These are phyloP conservation scores for Cryptosporidium sp. DNA, from an alignment of 169 alveolate genomes.

Conservation along the genomic window DNA sequence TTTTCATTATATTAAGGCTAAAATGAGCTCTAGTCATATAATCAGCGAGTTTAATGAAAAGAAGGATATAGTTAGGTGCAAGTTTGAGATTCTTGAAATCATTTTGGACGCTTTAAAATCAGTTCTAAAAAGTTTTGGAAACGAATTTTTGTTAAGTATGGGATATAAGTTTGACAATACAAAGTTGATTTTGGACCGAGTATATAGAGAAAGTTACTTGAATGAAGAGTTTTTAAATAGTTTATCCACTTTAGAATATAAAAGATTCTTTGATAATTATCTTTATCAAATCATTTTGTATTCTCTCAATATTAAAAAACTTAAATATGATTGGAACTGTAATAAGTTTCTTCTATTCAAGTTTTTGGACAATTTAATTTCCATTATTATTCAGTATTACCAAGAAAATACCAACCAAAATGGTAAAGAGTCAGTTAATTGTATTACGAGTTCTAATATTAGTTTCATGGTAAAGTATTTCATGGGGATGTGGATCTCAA, in stretches of 20 bases:
- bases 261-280: slow-evolving; percentile 4
- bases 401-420: not conserved
- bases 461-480: not conserved
- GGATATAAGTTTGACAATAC: slow-evolving; percentile 59
- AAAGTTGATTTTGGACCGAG: slow-evolving; percentile 11
- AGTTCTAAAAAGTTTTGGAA: slow-evolving; percentile 31
- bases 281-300: slow-evolving; percentile 18
- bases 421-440: too few species aligned
- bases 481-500: slow-evolving; percentile 24
- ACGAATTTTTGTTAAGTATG: slow-evolving; percentile 53
- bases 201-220: slow-evolving; percentile 33
- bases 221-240: not conserved
- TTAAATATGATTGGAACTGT: slow-evolving; percentile 17
- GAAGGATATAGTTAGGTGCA: not conserved
- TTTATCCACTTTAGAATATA: not conserved
- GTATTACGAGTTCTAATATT: not conserved
- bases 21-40: not conserved
- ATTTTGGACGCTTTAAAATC: not conserved
- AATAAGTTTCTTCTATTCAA: slow-evolving; percentile 31
- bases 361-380: slow-evolving; percentile 17
- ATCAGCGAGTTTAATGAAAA: not conserved
- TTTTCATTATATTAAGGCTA: not conserved
- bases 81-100: slow-evolving; percentile 21
- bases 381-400: not conserved
- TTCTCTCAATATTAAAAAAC: slow-evolving; percentile 7